Evolutionary conservation across 768 basidiomycete species (phyloP), one percentile per base, ranked within the genome.

Genomic region (Mycena haematopus): DNA sequence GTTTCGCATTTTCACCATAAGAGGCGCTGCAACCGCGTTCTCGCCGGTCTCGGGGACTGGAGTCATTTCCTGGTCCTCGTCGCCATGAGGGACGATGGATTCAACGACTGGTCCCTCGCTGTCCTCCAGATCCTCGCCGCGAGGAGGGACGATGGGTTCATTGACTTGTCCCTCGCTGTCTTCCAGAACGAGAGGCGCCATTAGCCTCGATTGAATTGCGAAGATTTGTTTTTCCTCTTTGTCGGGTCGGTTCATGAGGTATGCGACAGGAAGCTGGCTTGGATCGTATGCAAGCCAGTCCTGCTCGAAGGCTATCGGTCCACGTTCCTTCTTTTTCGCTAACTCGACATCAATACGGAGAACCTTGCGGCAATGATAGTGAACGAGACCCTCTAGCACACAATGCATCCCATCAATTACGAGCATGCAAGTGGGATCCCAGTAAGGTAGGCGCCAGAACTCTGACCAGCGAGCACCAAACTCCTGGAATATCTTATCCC

Each of bases 391-490:
- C 40, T 71, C 70, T 19, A 72, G 69, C 0, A 79, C 49, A 22
- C 70, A 72, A 57, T 80, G 79, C 78, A 80, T 79, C n/a, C 5
- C 67, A 58, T 80, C 78, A 40, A 80, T 60, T 15, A 77, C 69
- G 8, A 70, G 56, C 63, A 70, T 74, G 0, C 57, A 56, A 14
- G 70, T 66, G 1, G 75, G 75, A 50, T 79, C 69, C 76, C 76
- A 80, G 61, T 80, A 80, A 2, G 69, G 65, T 0, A 81, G 68
- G 0, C 72, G 60, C 58, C 75, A 70, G 1, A 78, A 31, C 55
- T 72, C 69, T 11, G 70, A 70, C 69, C 68, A 74, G 2, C 72
- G 70, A 29, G 71, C 47, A n/a, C 75, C 75, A 52, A 65, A 53
- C 17, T 63, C 38, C 2, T 69, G 45, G 56, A 69, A 69, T 6